Evolutionary conservation across 495 filamentous ascomycete species (phyloP), one percentile per base, ranked within the genome.

Genomic region (Paragyromitra xinjiangensis): DNA sequence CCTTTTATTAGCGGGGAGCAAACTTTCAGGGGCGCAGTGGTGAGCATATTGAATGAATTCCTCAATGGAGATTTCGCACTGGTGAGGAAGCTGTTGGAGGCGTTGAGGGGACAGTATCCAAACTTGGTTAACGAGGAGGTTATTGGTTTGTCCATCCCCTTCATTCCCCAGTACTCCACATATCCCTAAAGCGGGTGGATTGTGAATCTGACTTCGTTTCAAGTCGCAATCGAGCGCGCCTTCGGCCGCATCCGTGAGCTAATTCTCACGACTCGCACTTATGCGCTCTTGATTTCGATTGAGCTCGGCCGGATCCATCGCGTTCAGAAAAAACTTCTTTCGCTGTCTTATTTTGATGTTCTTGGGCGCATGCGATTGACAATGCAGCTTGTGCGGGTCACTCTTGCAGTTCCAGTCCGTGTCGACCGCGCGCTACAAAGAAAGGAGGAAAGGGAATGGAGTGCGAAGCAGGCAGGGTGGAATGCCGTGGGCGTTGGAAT

Each of bases 401-500:
- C 84, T 12, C 72, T 86, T 11, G 85, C 85, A 0, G 83, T 85
- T 1, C 85, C 85, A 3, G 84, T 86, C 73, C 75, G 85, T 39
- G 85, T 86, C 24, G 85, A 86, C 73, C 83, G 85, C 14, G 84
- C 85, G 1, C 62, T 85, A 61, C 85, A 83, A 62, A 74, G 79
- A 50, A 78, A 81, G 59, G 81, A 84, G 77, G 85, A 85, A 62
- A 81, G 83, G 22, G 83, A 83, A 63, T 84, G 83, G 82, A 80
- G 74, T 45, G 84, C 83, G 19, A 84, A 82, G 65, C 80, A 77
- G 29, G 84, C 83, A 2, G 84, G 84, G 3, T 78, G 83, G 69
- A 82, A 84, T 48, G 84, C 93, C 65, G 91, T 87, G 51, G 95
- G 92, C 6, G 91, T 89, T 70, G 14, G 63, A 12, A 91, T 93